Base-by-base conservation (phyloP, 2,329 filamentous ascomycete species). In the Huntiella decipiens region DNA sequence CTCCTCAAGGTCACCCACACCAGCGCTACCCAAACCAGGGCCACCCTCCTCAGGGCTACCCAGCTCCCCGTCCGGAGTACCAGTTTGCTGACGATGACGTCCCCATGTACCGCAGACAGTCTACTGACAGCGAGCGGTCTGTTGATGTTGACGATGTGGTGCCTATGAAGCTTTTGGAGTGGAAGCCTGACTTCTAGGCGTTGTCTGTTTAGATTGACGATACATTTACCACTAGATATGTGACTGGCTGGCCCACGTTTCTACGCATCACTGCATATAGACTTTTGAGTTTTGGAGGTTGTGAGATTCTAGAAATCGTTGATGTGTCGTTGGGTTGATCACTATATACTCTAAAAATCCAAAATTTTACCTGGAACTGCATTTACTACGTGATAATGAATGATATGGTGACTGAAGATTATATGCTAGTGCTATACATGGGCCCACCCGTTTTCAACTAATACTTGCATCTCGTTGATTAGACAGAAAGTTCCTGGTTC, bases 391-490 rank as follows among this genome's bases (percentile, higher is more conserved):
- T 13, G 34, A 12, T 13, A 11, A 36, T 36, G 34, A 5, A n/a
- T 16, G 5, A 7, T 36, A 13, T 36, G 34, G 12, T n/a, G 10
- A 35, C 11, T 10, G 4, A 33, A 6, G 11, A 11, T n/a, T 36
- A 13, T 13, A 13, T 11, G 11, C 12, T 36, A 12, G 13, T 33
- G 33, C 40, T 52, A 73, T 49, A 71, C 63, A 62, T 77, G 73
- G 47, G 66, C 66, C 73, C 73, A 77, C 2, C 73, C 73, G 54
- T 70, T 73, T 50, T 63, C 60, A 35, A 63, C 66, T 47, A 77
- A 56, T 16, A 77, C 67, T 54, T 77, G 73, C 67, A 74, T 74
- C 60, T 77, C 73, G 53, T 75, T 69, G 40, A 77, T 67, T 53
- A 76, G 54, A 52, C 73, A 77, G 49, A 67, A 64, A 40, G 58